These are phyloP conservation scores for Leccinum arenicola DNA, from an alignment of 768 basidiomycete species.

Conservation along the genomic window DNA sequence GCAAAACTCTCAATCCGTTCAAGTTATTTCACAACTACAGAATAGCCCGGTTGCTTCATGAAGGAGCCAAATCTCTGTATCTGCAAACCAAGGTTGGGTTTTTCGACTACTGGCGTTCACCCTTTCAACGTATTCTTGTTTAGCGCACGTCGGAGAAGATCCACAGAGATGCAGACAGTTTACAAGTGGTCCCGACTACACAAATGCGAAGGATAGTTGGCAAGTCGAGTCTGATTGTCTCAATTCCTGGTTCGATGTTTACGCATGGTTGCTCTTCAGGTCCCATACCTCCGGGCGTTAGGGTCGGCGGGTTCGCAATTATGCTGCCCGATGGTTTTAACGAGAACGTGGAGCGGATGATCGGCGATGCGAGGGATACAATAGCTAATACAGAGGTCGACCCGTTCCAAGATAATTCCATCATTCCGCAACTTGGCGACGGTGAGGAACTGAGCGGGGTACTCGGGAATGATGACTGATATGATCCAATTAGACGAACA, in stretches of 20 bases:
- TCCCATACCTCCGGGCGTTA: neutral
- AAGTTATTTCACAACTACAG: neutral
- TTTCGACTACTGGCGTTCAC: neutral
- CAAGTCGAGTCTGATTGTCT: neutral
- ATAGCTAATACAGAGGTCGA: neutral
- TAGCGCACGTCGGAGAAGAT: slow-evolving; percentile 11
- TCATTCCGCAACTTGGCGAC: neutral
- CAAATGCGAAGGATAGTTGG: neutral
- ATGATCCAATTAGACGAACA: neutral
- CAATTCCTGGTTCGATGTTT: neutral
- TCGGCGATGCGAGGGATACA: neutral
- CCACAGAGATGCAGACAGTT: neutral
- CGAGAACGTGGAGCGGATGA: neutral
- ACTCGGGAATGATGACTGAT: neutral
- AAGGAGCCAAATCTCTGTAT: neutral
- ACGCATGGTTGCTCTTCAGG: slow-evolving; percentile 5
- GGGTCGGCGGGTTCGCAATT: neutral
- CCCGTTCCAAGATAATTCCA: slow-evolving; percentile 6
- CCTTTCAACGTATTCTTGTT: too few relatives aligned
- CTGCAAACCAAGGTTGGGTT: neutral
- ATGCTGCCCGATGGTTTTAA: neutral
- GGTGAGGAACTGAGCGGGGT: neutral
- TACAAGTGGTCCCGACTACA: slow-evolving; percentile 4
- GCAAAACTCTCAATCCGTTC: slow-evolving; percentile 1
- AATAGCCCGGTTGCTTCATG: neutral